These are phyloP conservation scores for Silene uniflora DNA, from an alignment of 148 eudicot species.

Conservation along the genomic window DNA sequence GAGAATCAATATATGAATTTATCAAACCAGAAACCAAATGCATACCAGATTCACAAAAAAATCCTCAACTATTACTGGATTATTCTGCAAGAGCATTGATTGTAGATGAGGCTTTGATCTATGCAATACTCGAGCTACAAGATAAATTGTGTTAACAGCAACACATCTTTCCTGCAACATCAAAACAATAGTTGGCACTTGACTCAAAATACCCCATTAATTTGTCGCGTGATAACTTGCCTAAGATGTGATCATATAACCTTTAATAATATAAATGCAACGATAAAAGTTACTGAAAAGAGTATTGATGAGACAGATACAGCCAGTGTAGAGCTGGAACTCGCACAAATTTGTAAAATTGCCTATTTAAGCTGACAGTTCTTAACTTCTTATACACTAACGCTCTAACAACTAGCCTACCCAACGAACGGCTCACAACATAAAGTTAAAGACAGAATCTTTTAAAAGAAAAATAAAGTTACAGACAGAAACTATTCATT, in stretches of 20 bases:
- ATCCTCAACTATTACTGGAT: constrained; percentile 74
- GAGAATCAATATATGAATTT: neutral
- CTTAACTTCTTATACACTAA: neutral
- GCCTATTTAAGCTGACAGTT: neutral
- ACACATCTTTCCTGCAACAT: constrained; percentile 92
- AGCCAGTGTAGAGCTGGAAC: neutral
- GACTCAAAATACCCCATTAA: neutral
- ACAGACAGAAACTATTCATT: neutral
- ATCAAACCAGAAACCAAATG: constrained; percentile 11
- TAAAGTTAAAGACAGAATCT: neutral
- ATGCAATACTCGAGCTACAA: constrained; percentile 79
- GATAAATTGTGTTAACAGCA: constrained; percentile 74
- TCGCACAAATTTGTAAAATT: neutral
- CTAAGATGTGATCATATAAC: constrained; percentile 8
- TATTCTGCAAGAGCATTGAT: constrained; percentile 72
- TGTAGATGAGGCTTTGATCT: constrained; percentile 91
- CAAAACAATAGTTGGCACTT: constrained; percentile 19
- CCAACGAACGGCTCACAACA: neutral
- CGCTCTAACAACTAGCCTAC: neutral
- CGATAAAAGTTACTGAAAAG: neutral
- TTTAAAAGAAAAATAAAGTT: neutral
- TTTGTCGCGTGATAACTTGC: neutral
- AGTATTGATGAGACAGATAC: neutral
- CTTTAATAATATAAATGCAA: neutral
- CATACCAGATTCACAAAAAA: constrained; percentile 79